Evolutionary conservation across 164 flowering plant genomes (phyloP).

Genomic region (Stephania cephalantha): DNA sequence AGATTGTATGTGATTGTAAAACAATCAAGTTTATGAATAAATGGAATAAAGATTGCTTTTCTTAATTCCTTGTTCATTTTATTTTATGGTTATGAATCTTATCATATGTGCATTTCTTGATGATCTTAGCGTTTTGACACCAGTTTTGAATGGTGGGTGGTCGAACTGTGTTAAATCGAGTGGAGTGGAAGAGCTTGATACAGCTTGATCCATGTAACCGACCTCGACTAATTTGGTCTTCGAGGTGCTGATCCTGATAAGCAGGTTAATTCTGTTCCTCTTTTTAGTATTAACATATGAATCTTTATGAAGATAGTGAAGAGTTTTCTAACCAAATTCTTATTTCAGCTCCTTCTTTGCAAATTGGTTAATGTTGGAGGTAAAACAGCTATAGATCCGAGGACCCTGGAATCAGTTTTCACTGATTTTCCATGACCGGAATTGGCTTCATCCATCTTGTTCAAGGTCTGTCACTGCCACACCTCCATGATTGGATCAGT

Average conservation of each 20-base stretch:
- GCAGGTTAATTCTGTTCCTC: background rate
- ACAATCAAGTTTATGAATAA: background rate
- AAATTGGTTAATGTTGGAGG: background rate
- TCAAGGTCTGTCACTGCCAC: background rate
- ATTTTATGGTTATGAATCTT: background rate
- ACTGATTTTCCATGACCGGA: background rate
- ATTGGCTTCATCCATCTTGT: background rate
- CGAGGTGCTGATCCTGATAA: background rate
- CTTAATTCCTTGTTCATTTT: background rate
- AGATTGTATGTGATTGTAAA: constrained; percentile 3
- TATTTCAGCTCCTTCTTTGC: background rate
- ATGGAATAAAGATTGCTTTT: background rate
- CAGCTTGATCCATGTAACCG: too few relatives aligned
- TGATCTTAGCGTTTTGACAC: background rate
- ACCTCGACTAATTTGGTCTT: background rate
- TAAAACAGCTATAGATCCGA: background rate
- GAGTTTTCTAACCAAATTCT: background rate
- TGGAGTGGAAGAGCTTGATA: background rate
- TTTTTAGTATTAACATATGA: background rate
- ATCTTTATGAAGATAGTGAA: background rate
- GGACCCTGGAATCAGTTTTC: background rate
- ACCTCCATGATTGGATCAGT: background rate
- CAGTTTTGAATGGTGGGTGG: background rate
- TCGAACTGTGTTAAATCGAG: background rate
- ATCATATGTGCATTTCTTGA: background rate